Evolutionary conservation across 2,329 filamentous ascomycete genomes (phyloP), one percentile per base, ranked within the genome.

Genomic region (Berkeleyomyces rouxiae): DNA sequence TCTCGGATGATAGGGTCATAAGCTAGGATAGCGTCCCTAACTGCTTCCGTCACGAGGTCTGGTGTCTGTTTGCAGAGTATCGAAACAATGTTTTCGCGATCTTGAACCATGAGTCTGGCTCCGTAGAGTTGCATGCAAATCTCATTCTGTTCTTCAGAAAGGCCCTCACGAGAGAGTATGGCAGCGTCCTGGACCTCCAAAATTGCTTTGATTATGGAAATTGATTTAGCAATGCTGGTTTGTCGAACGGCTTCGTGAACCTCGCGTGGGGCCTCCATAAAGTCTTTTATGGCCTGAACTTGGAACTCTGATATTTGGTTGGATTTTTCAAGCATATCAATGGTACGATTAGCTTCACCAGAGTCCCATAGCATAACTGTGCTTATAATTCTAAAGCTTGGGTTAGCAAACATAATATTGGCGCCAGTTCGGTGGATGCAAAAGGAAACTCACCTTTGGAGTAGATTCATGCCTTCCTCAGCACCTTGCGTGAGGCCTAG

Each of bases 381-480:
- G 0, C 83, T 86, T 31, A 92, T 83, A 66, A 93, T 90, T 51
- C 85, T 85, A 23, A 23, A 23, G 2, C 23, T 23, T 23, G 23
- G 23, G 23, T 23, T 23, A 23, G 23, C 23, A 23, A 23, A 23
- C 23, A 23, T 23, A 2, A 23, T 2, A 23, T 23, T 23, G 23
- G 2, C 1, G 23, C 23, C 23, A 23, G 23, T 23, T 23, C 23
- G 23, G 23, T 23, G 23, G 23, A 23, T 23, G 23, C 23, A 23
- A 23, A 23, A 23, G 23, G 23, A 59, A 36, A 62, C 59, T 31
- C 58, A 77, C 76, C 74, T 75, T 71, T 92, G 88, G 67, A 93
- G 71, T 7, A 92, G 71, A 69, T 91, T 93, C 86, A 89, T 88
- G 57, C 88, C 88, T 67, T 90, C 86, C 66, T 89, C 83, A 0